Base-by-base conservation (phyloP, 2,329 filamentous ascomycete species). In the Aspergillus quadricinctus region DNA sequence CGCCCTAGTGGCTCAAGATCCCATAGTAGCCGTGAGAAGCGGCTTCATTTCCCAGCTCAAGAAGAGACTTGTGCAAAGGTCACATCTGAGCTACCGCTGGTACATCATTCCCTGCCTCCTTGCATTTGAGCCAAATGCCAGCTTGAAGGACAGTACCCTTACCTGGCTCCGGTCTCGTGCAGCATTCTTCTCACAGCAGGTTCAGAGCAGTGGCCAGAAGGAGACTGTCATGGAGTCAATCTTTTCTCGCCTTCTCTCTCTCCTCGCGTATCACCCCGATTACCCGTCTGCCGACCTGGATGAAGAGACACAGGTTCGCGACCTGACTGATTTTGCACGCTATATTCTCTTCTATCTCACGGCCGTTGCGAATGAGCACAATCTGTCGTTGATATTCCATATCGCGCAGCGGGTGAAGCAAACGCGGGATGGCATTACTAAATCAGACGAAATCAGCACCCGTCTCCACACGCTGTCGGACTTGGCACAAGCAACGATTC, bases 231-330 rank as follows among this genome's bases (percentile, higher is more conserved):
- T 99, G 78, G 93, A 97, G 73, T 83, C 86, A 23, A 83, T 88
- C 11, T 89, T 97, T 69, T 86, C 89, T 27, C 86, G 94, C 8
- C 82, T 97, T 35, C 80, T 99, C 52, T 94, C 92, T 50, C 78
- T 99, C 46, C 81, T 99, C 46, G 92, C 93, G 4, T 93, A 97
- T 70, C 94, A 99, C 71, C 92, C 92, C 1, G 94, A 99, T 72
- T 97, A 93, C 56, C 77, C 77, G 17, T 67, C 73, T 4, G 66
- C 71, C 14, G 67, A 71, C 23, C 48, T 72, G 19, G 71, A 72
- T 9, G 66, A 73, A 48, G 64, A 69, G 3, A 75, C 71, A 64
- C 85, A 83, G 58, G 72, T 80, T 1, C 81, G 84, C 5, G 75
- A 85, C 2, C 77, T 97, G 50, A 80, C 86, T 48, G 90, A 96